phyloP scores from a whole-genome alignment of 192 early-diverging fungal genomes.

The Phlyctochytrium bullatum region DNA sequence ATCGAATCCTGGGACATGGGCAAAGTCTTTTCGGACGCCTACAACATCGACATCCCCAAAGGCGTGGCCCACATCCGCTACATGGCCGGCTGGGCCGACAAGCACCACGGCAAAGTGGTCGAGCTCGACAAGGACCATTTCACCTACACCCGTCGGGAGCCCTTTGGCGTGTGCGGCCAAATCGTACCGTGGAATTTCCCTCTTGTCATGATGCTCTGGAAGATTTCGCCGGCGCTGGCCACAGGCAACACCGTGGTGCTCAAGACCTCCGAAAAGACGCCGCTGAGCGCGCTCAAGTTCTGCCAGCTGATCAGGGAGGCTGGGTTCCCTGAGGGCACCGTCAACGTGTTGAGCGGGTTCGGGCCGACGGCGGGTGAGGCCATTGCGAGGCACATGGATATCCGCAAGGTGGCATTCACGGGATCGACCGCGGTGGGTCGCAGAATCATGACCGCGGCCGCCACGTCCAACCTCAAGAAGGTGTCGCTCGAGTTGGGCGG shows the following conservation, averaged over 20 bases:
- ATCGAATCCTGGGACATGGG: constrained; percentile 48
- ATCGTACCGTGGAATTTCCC: constrained; percentile 37
- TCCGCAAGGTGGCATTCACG: constrained; percentile 38
- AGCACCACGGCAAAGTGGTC: constrained; percentile 31
- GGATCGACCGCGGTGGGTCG: constrained; percentile 35
- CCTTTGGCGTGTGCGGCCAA: constrained; percentile 37
- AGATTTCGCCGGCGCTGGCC: constrained; percentile 37
- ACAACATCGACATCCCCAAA: constrained; percentile 7
- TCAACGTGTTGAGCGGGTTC: constrained; percentile 47
- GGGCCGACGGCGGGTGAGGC: constrained; percentile 32
- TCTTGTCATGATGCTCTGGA: constrained; percentile 34
- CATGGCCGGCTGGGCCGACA: constrained; percentile 39
- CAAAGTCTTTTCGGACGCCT: constrained; percentile 29
- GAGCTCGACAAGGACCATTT: constrained; percentile 7
- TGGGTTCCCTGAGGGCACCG: constrained; percentile 41
- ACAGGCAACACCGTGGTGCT: constrained; percentile 35
- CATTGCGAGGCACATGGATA: constrained; percentile 38
- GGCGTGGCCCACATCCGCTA: constrained; percentile 2
- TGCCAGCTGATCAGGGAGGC: constrained; percentile 32
- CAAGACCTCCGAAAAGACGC: constrained; percentile 39
- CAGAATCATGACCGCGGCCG: constrained; percentile 28
- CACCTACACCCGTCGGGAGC: constrained; percentile 29
- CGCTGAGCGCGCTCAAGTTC: constrained; percentile 31
- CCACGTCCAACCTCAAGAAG: constrained; percentile 41
- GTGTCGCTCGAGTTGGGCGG: constrained; percentile 54